Conservation (phyloP, 805 yeast genomes). For the Candida chauliodis region DNA sequence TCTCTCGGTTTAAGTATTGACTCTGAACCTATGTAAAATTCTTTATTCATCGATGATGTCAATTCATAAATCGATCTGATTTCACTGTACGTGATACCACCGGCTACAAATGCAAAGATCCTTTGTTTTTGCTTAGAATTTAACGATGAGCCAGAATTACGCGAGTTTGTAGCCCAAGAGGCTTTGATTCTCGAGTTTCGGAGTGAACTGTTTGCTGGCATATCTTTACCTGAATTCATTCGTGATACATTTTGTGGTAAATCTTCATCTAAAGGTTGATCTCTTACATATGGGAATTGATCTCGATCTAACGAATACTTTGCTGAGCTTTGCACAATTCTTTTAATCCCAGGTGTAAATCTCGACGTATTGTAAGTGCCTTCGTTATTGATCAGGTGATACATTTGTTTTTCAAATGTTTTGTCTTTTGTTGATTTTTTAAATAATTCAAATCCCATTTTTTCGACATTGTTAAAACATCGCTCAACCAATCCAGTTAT, state of each 20-base stretch:
- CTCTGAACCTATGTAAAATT: slow-evolving; percentile 79
- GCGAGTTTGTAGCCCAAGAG: slow-evolving; percentile 53
- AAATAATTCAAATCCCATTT: slow-evolving; percentile 56
- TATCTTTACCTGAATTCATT: slow-evolving; percentile 5
- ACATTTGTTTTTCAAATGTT: slow-evolving; percentile 46
- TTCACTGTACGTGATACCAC: slow-evolving; percentile 87
- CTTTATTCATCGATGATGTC: slow-evolving; percentile 58
- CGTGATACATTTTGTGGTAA: slow-evolving; percentile 17
- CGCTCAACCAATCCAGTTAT: slow-evolving; percentile 57
- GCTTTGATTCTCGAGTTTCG: slow-evolving; percentile 73
- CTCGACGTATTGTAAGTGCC: slow-evolving; percentile 65
- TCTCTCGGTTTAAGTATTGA: slow-evolving; percentile 59
- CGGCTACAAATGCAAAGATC: slow-evolving; percentile 77
- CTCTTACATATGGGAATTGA: slow-evolving; percentile 70
- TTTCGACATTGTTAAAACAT: slow-evolving; percentile 38
- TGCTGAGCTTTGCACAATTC: slow-evolving; percentile 50
- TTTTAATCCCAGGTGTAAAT: slow-evolving; percentile 65
- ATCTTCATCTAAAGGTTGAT: slow-evolving; percentile 60
- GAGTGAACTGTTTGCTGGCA: slow-evolving; percentile 35
- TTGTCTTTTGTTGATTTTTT: slow-evolving; percentile 39
- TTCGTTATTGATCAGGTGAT: slow-evolving; percentile 53
- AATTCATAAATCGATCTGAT: slow-evolving; percentile 71
- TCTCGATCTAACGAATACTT: slow-evolving; percentile 52
- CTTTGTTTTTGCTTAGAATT: slow-evolving; percentile 49
- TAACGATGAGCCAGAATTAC: not conserved